Evolutionary conservation across 495 filamentous ascomycete species (phyloP), one percentile per base, ranked within the genome.

Genomic region (Penicillium flavigenum): DNA sequence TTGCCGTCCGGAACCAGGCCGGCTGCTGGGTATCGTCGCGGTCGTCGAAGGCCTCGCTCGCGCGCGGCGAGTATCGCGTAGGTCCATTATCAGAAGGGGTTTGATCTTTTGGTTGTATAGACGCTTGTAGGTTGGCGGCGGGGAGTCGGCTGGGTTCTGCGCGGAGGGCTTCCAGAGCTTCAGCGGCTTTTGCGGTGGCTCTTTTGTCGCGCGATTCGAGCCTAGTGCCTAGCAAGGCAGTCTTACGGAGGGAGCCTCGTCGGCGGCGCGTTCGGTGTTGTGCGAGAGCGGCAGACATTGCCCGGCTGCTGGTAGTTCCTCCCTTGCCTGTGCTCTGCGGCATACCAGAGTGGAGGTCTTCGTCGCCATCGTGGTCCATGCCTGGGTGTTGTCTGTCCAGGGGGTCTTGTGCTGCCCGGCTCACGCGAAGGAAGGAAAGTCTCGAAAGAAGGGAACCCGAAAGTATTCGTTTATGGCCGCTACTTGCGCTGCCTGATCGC

Each of bases 161-260:
- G 43, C 72, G 76, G 31, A 76, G 57, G 1, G 73, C 63, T 47
- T 80, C 81, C 16, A 76, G 57, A 1, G 73, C 63, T 46, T 80
- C 81, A 19, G 54, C 49, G 16, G 61, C 54, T 39, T 63, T 66
- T 41, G 59, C 67, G 44, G 54, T 54, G 29, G 57, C 53, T 56
- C 75, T 84, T 66, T 84, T 85, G 51, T 77, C 74, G 29, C 72
- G 73, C 32, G 63, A 67, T 43, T 79, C 76, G 11, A 78, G 59
- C 17, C 88, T 83, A 45, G 88, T 83, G 5, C 88, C 89, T 8
- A 93, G 77, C 9, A 93, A 72, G 24, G 90, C 90, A 3, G 89
- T 88, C 62, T 93, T 94, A 42, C 90, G 78, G 54, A 93, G 72
- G 5, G 90, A 92, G 6, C 89, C 88, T 59, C 88, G 86, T 43